These are phyloP conservation scores for Omphalea diandra DNA, from an alignment of 441 rosid species.

Conservation along the genomic window DNA sequence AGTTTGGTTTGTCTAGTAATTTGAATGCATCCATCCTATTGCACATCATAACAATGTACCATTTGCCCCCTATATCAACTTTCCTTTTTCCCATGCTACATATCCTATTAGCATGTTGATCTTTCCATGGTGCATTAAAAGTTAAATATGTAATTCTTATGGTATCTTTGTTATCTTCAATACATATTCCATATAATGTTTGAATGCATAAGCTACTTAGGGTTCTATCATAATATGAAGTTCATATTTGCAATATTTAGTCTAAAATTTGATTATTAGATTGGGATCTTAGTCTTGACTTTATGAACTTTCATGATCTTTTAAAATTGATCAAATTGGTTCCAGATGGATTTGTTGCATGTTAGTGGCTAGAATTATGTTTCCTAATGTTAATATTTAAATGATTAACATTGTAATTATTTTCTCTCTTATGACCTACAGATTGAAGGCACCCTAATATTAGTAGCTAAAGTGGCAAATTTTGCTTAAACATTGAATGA, in stretches of 20 bases:
- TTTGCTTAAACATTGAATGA: conserved; percentile 97
- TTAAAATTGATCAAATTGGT: not conserved
- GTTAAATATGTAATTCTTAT: not conserved
- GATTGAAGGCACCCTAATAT: conserved; percentile 89
- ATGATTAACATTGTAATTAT: conserved; percentile 9
- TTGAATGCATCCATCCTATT: not conserved
- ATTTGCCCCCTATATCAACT: not conserved
- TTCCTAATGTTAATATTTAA: conserved; percentile 13
- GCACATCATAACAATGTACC: not conserved
- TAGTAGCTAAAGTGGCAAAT: conserved; percentile 99
- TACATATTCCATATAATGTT: not conserved
- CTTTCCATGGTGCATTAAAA: not conserved
- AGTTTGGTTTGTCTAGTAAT: not conserved
- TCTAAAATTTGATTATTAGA: not conserved
- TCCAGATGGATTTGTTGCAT: too few species aligned
- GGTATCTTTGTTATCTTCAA: not conserved
- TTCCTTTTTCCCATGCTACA: not conserved
- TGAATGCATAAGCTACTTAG: not conserved
- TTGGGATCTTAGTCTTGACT: not conserved
- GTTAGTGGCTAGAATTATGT: not conserved
- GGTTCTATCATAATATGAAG: not conserved
- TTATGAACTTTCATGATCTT: not conserved
- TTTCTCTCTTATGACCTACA: conserved; percentile 8
- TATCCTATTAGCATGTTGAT: not conserved
- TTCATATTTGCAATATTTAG: not conserved